Base-by-base conservation (phyloP, 805 yeast genomes). In the Ogataea saltuana region DNA sequence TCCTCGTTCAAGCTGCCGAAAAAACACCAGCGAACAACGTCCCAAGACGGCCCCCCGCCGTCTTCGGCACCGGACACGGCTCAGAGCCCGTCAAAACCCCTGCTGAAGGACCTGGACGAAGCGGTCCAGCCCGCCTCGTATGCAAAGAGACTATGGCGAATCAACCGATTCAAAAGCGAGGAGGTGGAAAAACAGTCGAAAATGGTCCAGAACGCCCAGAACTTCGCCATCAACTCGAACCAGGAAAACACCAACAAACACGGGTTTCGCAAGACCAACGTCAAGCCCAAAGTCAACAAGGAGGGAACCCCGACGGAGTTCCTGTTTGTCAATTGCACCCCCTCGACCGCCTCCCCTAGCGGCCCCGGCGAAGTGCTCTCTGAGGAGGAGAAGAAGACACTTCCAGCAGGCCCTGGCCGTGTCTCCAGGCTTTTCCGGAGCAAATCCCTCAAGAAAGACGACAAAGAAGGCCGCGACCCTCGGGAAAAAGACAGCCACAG, bases 111-210 rank as follows among this genome's bases (percentile, higher is more conserved):
- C 35, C 6, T 26, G 6, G 15, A 25, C 9, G 13, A 25, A 5
- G 7, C 22, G 13, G 12, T 20, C 13, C 34, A 31, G 13, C 36
- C 48, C 5, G 33, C 49, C 3, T 33, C 54, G 1, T 53, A 55
- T 33, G 36, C 61, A 2, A 60, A 58, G 35, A 55, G 55, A 26
- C 46, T 55, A 1, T 64, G 68, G 68, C 50, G 53, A 39, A 56
- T 64, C 36, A 57, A 58, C 40, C 47, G 56, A 22, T 63, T 61
- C 41, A 61, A 53, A 36, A 51, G 53, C 31, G 65, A 58, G 25
- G 68, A 64, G 26, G 62, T 51, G 8, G 67, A 64, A 41, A 58
- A 56, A 32, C 68, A 63, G 47, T 61, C 67, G 1, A 59, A 51
- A 17, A 20, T 65, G 20, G 46, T 63, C n/a, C 63, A 55, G 40